Evolutionary conservation across 2,329 filamentous ascomycete species (phyloP).

Genomic region (Aspergillus costaricaensis): DNA sequence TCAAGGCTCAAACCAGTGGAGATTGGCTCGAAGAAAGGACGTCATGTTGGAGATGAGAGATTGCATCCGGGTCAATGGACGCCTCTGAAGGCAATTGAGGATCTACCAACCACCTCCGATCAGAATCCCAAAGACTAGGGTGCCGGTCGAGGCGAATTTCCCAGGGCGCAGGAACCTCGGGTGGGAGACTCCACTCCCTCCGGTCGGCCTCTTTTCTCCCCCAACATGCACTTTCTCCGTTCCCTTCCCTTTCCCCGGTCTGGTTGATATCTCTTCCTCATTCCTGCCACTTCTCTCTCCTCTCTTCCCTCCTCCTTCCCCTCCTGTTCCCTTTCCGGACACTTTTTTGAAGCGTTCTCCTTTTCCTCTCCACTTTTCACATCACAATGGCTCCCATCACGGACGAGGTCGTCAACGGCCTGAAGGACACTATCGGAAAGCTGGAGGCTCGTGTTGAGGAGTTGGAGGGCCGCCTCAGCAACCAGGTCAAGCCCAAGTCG

Average conservation of each 20-base stretch:
- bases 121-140: background rate
- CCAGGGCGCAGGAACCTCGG: slow-evolving; percentile 37
- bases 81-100: background rate
- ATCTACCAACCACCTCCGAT: too few species aligned
- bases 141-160: slow-evolving; percentile 4
- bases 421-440: slow-evolving; percentile 79
- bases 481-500: slow-evolving; percentile 53
- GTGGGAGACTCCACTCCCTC: slow-evolving; percentile 24
- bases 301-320: slow-evolving; percentile 17
- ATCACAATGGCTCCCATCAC: slow-evolving; percentile 80
- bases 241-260: slow-evolving; percentile 33
- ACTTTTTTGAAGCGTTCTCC: slow-evolving; percentile 13
- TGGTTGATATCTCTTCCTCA: slow-evolving; percentile 18
- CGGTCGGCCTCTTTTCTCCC: slow-evolving; percentile 23
- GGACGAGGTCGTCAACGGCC: slow-evolving; percentile 74
- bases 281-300: slow-evolving; percentile 19
- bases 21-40: background rate
- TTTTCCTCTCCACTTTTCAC: slow-evolving; percentile 28
- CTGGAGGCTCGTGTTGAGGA: slow-evolving; percentile 85
- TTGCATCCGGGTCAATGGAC: background rate
- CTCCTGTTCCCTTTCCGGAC: slow-evolving; percentile 21
- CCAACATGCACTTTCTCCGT: slow-evolving; percentile 24
- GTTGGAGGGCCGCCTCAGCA: slow-evolving; percentile 71
- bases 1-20: background rate
- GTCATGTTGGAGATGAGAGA: background rate